Base-by-base conservation (phyloP, 305 asterid species). In the Solanum aculeatissimum region DNA sequence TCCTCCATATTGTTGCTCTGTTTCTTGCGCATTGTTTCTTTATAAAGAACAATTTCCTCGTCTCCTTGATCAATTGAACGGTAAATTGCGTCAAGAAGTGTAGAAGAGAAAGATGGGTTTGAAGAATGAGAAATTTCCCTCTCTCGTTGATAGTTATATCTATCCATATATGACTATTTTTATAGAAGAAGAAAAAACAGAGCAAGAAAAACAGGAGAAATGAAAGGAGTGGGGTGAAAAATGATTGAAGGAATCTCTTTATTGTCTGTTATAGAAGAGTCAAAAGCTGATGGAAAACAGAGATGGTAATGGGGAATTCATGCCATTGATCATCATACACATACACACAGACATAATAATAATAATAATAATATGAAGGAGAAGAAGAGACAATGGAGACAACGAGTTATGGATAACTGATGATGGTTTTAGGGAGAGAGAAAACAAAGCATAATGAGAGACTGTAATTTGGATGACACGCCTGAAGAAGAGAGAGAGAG, bases 61-160 rank as follows among this genome's bases (percentile, higher is more conserved):
- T 89, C 92, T 5, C 91, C 92, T 80, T 81, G 87, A 77, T 94
- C 99, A 12, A 95, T 92, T 23, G 99, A 95, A 9, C 96, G 94
- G 43, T 95, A 95, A 87, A 95, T 92, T 6, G 93, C 91, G 82
- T 96, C 99, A 10, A 96, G 97, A 1, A 96, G 93, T 4, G 97
- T 89, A 1, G 99, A 95, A 23, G 99, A 96, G 84, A 96, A 96
- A 4, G 99, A 96, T 1, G 99, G 97, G 49, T 85, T 89, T 4
- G 82, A 77, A 29, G 90, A 81, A 71, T 84, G 66, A 12, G 89
- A 72, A 47, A 54, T 88, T 42, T 83, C 85, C 25, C 66, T 87
- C 53, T 87, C 85, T 27, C 66, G 84, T 81, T 85, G 80, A 75
- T 87, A 88, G 58, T 66, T 74, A 53, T 87, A 85, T 81, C 81